Conservation (phyloP, 495 filamentous ascomycete species). For the Hypoxylon intermedium region DNA sequence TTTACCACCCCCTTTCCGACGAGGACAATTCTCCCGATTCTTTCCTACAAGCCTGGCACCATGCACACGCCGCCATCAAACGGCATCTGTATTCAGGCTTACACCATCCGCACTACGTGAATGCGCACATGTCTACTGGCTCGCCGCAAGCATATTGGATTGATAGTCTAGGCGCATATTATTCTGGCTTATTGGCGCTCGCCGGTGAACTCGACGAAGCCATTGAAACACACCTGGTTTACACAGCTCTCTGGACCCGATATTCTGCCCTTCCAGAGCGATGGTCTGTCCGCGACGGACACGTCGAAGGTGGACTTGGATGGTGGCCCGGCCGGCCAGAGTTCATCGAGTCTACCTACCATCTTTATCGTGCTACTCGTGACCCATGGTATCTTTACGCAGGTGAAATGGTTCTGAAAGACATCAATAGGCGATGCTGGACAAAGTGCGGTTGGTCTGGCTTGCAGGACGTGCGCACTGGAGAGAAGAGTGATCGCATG, state of each 20-base stretch:
- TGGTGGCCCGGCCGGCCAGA: constrained; percentile 97
- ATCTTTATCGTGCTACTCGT: constrained; percentile 88
- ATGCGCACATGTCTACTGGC: constrained; percentile 86
- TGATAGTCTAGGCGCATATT: constrained; percentile 93
- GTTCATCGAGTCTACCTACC: constrained; percentile 94
- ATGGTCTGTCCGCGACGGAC: constrained; percentile 86
- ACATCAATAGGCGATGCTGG: constrained; percentile 90
- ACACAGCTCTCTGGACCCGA: constrained; percentile 91
- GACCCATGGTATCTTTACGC: constrained; percentile 97
- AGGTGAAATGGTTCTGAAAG: constrained; percentile 91
- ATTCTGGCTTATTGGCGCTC: constrained; percentile 86
- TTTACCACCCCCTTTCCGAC: constrained; percentile 65
- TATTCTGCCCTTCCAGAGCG: constrained; percentile 92
- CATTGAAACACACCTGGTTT: constrained; percentile 83
- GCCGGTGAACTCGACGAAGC: constrained; percentile 91
- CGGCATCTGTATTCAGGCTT: constrained; percentile 79
- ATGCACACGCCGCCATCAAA: constrained; percentile 83
- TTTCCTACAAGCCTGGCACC: constrained; percentile 85
- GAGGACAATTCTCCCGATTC: constrained; percentile 74
- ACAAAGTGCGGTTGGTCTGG: constrained; percentile 94
- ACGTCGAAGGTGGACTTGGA: constrained; percentile 82
- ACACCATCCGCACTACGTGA: constrained; percentile 87
- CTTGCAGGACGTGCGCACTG: constrained; percentile 87
- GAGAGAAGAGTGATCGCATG: constrained; percentile 93
- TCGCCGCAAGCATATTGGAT: constrained; percentile 84